Percentiles rank a stretch among this genome's conserved stretches.
Conservation (phyloP, 2,329 filamentous ascomycete species). For the Ophiosphaerella herpotricha region DNA sequence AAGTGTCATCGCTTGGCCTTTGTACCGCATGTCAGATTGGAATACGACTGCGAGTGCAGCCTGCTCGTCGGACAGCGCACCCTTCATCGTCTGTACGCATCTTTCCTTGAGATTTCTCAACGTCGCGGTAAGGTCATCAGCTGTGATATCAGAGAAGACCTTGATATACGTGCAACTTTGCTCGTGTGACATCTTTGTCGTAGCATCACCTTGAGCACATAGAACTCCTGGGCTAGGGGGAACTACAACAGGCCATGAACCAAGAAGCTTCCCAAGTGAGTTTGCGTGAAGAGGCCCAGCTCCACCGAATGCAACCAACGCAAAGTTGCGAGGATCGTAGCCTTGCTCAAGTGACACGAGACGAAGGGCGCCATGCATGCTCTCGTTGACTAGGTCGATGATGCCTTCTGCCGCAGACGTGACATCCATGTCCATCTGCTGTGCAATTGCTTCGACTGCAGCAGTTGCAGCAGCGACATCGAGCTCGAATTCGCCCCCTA, state of each 20-base stretch:
- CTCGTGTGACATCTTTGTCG: constrained; percentile 55
- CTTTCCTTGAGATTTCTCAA: constrained; percentile 45
- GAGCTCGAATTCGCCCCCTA: constrained; percentile 54
- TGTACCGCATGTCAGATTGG: constrained; percentile 55
- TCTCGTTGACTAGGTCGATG: constrained; percentile 56
- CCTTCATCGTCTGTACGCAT: constrained; percentile 47
- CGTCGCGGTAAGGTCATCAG: constrained; percentile 38
- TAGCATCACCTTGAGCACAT: constrained; percentile 57
- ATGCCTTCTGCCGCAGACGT: constrained; percentile 55
- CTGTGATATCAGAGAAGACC: constrained; percentile 43
- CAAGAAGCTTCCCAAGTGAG: constrained; percentile 55
- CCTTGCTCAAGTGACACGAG: constrained; percentile 59
- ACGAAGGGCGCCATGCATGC: constrained; percentile 57
- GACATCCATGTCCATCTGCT: constrained; percentile 52
- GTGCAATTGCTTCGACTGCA: constrained; percentile 51
- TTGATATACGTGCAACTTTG: constrained; percentile 54
- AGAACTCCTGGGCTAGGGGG: constrained; percentile 56
- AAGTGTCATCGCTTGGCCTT: constrained; percentile 50
- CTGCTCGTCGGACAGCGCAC: constrained; percentile 40
- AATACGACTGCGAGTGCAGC: constrained; percentile 43
- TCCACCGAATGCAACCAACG: constrained; percentile 57
- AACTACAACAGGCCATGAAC: constrained; percentile 59
- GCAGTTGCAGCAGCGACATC: constrained; percentile 50
- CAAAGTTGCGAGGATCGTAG: constrained; percentile 57
- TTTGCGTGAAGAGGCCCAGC: constrained; percentile 59